A percentile compares a stretch with the other conserved stretches of the same genome.
These are phyloP conservation scores for Gypsophila paniculata DNA, from an alignment of 179 eudicot species.

Conservation along the genomic window DNA sequence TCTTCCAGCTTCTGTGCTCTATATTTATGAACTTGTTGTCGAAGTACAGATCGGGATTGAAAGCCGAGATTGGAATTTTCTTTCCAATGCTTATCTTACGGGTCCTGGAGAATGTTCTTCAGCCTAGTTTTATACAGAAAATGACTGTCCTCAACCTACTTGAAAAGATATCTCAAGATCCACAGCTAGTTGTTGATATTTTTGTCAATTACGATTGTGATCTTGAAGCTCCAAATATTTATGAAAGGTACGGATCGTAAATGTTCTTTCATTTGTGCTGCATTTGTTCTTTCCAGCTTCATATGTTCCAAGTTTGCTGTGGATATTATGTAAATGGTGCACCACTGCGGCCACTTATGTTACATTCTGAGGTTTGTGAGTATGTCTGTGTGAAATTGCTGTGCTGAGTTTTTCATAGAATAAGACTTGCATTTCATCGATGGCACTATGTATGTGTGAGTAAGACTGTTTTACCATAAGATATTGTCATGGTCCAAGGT, in stretches of 20 bases:
- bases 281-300: background rate
- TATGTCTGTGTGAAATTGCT: background rate
- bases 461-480: background rate
- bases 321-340: background rate
- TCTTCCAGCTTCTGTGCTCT: slow-evolving; percentile 89
- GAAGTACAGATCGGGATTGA: slow-evolving; percentile 81
- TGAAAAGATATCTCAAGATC: slow-evolving; percentile 82
- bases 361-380: background rate
- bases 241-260: slow-evolving; percentile 66
- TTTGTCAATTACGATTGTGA: slow-evolving; percentile 98
- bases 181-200: slow-evolving; percentile 71
- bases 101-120: slow-evolving; percentile 85
- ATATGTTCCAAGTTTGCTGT: background rate
- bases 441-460: background rate
- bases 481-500: background rate
- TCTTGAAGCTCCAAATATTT: slow-evolving; percentile 89
- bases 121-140: slow-evolving; percentile 93
- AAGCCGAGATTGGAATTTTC: slow-evolving; percentile 87
- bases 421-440: background rate
- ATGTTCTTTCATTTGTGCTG: slow-evolving; percentile 5
- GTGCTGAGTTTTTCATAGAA: background rate
- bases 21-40: slow-evolving; percentile 68
- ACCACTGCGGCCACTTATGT: background rate
- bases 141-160: slow-evolving; percentile 86
- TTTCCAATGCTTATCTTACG: slow-evolving; percentile 94